Evolutionary conservation across 1,284 basidiomycete genomes (phyloP), one percentile per base, ranked within the genome.

Genomic region (Ceratobasidium sp.): DNA sequence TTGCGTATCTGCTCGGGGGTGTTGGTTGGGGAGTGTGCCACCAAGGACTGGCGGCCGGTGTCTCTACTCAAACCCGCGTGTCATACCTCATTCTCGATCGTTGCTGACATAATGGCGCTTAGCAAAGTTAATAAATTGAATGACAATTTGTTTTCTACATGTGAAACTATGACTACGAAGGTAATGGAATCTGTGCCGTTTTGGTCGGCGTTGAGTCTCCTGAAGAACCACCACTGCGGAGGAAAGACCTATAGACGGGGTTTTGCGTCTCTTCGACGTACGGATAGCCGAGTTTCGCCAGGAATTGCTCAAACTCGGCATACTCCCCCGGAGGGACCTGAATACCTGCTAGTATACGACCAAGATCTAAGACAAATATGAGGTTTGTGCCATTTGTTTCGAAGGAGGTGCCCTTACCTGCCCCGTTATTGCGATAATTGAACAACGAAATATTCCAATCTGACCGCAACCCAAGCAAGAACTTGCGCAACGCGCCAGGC

Each of bases 351-450:
- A 99, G 84, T 1, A 98, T 93, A 82, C 92, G 97, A 44, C 95
- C 95, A 41, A 98, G 86, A 81, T 98, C 96, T 96, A 78, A 1
- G 15, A 75, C 62, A 67, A 50, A 50, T 56, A 64, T 76, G 47
- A 79, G 76, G 76, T 66, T 31, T 50, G 27, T 22, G 29, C 33
- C 50, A 15, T 19, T 33, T 7, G 27, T 27, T 22, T 36, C 8
- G 19, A 48, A 33, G 15, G 57, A 75, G 24, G 41, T 76, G 2
- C 8, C 85, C 90, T 77, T 79, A 94, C 95, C 95, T 79, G 93
- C 96, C 41, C 97, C 97, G 79, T 99, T 97, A 82, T 98, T 98
- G 75, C 97, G 89, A 84, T 99, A 99, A 82, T 99, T 98, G 86
- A 99, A 99, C 76, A 99, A 83, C 0, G 95, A 93, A 69, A 99